Conservation (phyloP, 495 filamentous ascomycete species). For the Aspergillus diversus region DNA sequence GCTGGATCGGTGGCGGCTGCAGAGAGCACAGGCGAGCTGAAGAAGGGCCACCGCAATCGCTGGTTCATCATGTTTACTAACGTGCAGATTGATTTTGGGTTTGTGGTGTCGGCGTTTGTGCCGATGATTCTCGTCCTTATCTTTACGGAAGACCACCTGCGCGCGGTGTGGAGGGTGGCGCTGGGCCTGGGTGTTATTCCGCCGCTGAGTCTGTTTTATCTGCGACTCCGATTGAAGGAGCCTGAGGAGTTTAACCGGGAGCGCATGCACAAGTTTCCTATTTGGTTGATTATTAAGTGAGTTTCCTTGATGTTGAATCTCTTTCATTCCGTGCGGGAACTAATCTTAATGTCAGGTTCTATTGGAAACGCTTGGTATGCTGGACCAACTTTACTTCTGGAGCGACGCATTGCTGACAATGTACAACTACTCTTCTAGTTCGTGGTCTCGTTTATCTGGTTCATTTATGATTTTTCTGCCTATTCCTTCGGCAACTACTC, state of each 20-base stretch:
- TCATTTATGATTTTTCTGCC: conserved; percentile 84
- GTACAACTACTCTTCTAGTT: conserved; percentile 60
- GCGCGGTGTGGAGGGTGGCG: conserved; percentile 74
- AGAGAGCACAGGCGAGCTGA: conserved; percentile 82
- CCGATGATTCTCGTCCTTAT: conserved; percentile 74
- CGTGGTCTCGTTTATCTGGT: conserved; percentile 83
- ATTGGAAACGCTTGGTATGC: conserved; percentile 52
- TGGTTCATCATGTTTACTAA: conserved; percentile 97
- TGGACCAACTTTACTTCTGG: not conserved
- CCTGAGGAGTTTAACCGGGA: conserved; percentile 77
- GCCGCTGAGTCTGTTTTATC: conserved; percentile 71
- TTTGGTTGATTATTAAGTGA: conserved; percentile 55
- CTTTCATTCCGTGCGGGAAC: not conserved
- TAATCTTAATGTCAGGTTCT: conserved; percentile 39
- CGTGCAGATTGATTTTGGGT: conserved; percentile 81
- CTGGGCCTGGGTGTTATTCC: conserved; percentile 81
- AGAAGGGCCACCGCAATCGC: conserved; percentile 75
- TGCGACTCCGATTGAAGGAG: conserved; percentile 78
- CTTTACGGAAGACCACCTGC: conserved; percentile 67
- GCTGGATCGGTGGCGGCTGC: conserved; percentile 84
- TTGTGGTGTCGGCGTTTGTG: conserved; percentile 74
- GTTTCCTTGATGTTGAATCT: conserved; percentile 8
- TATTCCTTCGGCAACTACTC: conserved; percentile 85
- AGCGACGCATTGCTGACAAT: no score
- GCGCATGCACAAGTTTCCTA: conserved; percentile 56